Evolutionary conservation across 768 basidiomycete species (phyloP).

Genomic region (Thelephora ganbajun): DNA sequence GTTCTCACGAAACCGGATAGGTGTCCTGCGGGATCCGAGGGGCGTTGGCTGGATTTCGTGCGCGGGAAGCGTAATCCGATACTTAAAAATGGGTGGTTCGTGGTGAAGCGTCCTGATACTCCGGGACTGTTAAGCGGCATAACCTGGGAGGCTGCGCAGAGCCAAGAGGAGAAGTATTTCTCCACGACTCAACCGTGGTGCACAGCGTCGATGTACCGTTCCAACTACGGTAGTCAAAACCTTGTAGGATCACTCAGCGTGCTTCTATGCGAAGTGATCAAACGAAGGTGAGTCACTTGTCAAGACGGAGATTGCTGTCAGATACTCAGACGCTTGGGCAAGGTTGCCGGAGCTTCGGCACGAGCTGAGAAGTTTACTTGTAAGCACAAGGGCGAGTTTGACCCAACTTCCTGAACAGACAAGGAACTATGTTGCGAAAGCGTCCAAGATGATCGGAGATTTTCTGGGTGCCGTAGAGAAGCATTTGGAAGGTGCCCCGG

Average conservation of each 20-base stretch:
- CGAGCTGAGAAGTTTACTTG: conserved; percentile 32
- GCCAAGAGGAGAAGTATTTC: background rate
- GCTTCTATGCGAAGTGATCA: background rate
- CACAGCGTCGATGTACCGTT: background rate
- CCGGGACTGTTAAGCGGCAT: background rate
- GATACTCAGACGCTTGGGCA: background rate
- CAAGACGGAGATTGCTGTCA: background rate
- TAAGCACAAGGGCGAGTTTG: conserved; percentile 18
- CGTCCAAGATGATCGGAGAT: conserved; percentile 31
- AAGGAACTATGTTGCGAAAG: conserved; percentile 36
- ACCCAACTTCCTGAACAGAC: conserved; percentile 31
- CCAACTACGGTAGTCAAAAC: background rate
- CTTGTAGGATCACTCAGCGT: background rate
- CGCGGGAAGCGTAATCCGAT: background rate
- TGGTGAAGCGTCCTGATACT: background rate
- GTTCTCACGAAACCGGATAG: background rate
- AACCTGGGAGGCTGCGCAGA: background rate
- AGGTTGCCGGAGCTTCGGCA: conserved; percentile 50
- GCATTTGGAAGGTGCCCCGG: conserved; percentile 37
- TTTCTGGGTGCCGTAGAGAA: conserved; percentile 30
- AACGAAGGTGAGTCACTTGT: background rate
- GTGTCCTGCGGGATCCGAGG: background rate
- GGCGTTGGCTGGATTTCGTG: background rate
- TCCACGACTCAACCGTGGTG: background rate
- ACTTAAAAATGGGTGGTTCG: background rate